Percentiles rank a stretch among this genome's conserved stretches.
phyloP scores from a whole-genome alignment of 768 basidiomycete species.

The Pleurotus giganteus region DNA sequence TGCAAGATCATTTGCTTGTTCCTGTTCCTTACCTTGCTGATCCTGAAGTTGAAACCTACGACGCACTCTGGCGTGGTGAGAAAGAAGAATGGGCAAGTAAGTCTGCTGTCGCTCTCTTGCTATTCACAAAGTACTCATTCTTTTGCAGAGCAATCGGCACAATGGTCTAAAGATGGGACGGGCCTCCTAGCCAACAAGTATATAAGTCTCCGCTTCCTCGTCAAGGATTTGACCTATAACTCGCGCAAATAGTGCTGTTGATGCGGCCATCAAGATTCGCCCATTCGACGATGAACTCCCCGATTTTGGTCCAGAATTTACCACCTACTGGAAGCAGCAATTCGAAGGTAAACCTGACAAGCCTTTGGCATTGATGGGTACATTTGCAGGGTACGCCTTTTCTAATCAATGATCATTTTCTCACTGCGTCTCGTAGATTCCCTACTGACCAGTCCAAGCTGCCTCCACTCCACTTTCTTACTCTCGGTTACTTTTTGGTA shows the following conservation, averaged over 20 bases:
- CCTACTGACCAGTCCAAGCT: conserved; percentile 4
- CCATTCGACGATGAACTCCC: conserved; percentile 32
- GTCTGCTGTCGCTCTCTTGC: too few relatives aligned
- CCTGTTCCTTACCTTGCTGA: background rate
- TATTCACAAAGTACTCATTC: conserved; percentile 9
- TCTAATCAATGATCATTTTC: background rate
- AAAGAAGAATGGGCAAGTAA: background rate
- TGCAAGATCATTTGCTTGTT: background rate
- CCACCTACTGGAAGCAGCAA: conserved; percentile 29
- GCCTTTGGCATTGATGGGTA: conserved; percentile 30
- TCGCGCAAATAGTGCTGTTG: conserved; percentile 25
- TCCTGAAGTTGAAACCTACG: background rate
- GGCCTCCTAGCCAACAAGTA: conserved; percentile 37
- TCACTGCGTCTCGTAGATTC: background rate
- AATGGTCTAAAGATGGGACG: conserved; percentile 30
- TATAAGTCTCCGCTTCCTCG: background rate
- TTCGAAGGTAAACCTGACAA: conserved; percentile 37
- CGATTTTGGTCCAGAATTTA: conserved; percentile 34
- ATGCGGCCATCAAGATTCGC: conserved; percentile 39
- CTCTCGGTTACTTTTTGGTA: conserved; percentile 22
- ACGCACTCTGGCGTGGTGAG: background rate
- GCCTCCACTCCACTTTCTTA: conserved; percentile 19
- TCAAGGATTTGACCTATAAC: background rate
- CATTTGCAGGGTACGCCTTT: conserved; percentile 23
- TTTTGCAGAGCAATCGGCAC: background rate